Evolutionary conservation across 2,329 filamentous ascomycete genomes (phyloP).

Genomic region (Diaporthe vaccinii): DNA sequence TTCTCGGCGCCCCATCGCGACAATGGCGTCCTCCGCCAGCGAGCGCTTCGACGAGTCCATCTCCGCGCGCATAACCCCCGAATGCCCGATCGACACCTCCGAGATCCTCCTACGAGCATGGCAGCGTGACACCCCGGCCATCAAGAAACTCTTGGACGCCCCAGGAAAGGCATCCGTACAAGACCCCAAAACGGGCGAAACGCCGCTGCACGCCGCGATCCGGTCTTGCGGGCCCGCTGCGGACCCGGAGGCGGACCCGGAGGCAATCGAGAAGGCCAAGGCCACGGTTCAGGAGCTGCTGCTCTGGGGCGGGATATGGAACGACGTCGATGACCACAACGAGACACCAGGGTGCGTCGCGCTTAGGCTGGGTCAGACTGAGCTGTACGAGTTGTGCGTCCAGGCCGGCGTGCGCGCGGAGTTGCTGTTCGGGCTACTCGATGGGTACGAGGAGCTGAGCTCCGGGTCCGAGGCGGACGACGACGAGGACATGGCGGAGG

Average conservation of each 20-base stretch:
- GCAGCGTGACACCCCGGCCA: constrained; percentile 72
- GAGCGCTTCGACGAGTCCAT: constrained; percentile 61
- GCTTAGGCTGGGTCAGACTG: constrained; percentile 73
- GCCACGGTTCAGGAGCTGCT: constrained; percentile 82
- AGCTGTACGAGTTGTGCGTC: constrained; percentile 85
- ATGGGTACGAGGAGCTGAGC: constrained; percentile 81
- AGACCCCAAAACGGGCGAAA: constrained; percentile 87
- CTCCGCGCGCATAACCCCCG: constrained; percentile 64
- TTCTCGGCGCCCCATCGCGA: neutral
- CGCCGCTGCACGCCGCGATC: constrained; percentile 91
- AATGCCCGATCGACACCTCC: constrained; percentile 65
- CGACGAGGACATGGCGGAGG: constrained; percentile 58
- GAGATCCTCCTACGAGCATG: constrained; percentile 68
- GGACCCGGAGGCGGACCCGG: constrained; percentile 43
- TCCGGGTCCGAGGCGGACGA: constrained; percentile 66
- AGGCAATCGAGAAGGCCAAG: constrained; percentile 70
- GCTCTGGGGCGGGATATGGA: constrained; percentile 95
- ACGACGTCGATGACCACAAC: constrained; percentile 86
- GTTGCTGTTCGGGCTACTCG: constrained; percentile 84
- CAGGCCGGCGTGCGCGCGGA: constrained; percentile 93
- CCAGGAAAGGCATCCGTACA: constrained; percentile 79
- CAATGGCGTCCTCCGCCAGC: constrained; percentile 43
- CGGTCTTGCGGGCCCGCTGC: constrained; percentile 72
- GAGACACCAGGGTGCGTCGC: constrained; percentile 96
- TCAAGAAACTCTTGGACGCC: constrained; percentile 77